A percentile compares a stretch with the other conserved stretches of the same genome.
Conservation (phyloP, 176 grass and related monocot species). For the Bothriochloa decipiens region DNA sequence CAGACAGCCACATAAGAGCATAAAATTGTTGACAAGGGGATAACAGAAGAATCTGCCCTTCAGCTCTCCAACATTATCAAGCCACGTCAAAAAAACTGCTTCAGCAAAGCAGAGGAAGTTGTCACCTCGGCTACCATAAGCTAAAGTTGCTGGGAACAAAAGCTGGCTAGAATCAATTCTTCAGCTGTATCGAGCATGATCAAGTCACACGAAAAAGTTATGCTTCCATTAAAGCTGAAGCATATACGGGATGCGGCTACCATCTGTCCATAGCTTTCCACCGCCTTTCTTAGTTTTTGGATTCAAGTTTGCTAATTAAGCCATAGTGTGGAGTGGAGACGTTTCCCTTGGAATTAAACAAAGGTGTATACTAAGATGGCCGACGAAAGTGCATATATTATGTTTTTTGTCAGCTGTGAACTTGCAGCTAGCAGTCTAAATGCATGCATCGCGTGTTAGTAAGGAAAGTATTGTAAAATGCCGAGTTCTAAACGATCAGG, state of each 20-base stretch:
- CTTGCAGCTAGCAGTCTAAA: neutral
- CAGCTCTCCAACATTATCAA: slow-evolving; percentile 12
- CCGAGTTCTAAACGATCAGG: neutral
- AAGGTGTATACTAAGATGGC: neutral
- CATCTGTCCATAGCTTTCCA: slow-evolving; percentile 31
- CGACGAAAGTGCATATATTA: neutral
- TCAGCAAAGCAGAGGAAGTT: slow-evolving; percentile 38
- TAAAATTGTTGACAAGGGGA: neutral
- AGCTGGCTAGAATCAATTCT: slow-evolving; percentile 20
- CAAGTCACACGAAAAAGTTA: slow-evolving; percentile 34
- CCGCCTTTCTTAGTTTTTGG: slow-evolving; percentile 21
- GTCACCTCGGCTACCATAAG: slow-evolving; percentile 10
- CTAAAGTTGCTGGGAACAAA: slow-evolving; percentile 37
- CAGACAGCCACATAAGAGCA: neutral
- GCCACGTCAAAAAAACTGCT: slow-evolving; percentile 35
- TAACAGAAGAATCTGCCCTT: slow-evolving; percentile 24
- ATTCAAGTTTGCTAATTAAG: slow-evolving; percentile 24
- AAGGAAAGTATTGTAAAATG: neutral
- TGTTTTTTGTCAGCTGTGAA: neutral
- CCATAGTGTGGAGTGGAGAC: neutral
- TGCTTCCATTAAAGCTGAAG: slow-evolving; percentile 36
- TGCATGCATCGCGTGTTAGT: neutral
- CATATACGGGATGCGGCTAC: slow-evolving; percentile 16
- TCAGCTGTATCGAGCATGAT: slow-evolving; percentile 31
- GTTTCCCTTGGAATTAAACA: neutral